phyloP scores from a whole-genome alignment of 1,284 basidiomycete genomes.

The Ustilago curta region DNA sequence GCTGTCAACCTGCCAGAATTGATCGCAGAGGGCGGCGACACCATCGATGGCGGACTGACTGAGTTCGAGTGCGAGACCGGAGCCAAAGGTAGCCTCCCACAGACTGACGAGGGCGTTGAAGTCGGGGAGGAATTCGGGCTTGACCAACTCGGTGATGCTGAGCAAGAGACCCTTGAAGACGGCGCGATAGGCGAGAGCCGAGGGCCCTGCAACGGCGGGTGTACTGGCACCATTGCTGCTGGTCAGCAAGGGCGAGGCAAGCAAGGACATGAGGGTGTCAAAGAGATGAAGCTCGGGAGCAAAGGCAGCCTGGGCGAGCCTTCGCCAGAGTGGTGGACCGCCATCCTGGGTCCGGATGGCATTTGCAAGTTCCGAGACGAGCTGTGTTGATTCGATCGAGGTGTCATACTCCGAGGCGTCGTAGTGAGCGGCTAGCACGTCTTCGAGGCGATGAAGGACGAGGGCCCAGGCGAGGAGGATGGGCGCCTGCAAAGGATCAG shows the following conservation, averaged over 20 bases:
- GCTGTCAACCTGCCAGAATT: conserved; percentile 82
- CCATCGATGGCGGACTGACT: conserved; percentile 71
- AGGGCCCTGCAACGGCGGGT: conserved; percentile 78
- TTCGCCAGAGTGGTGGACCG: conserved; percentile 67
- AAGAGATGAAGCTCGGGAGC: conserved; percentile 65
- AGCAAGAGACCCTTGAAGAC: conserved; percentile 78
- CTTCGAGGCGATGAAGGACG: conserved; percentile 73
- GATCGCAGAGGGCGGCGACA: conserved; percentile 78
- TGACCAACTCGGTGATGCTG: conserved; percentile 80
- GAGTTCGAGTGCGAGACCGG: conserved; percentile 42
- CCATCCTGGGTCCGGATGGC: conserved; percentile 52
- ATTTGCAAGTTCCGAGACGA: conserved; percentile 25
- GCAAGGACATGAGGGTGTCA: conserved; percentile 56
- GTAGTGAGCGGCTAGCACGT: conserved; percentile 47
- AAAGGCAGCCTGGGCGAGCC: conserved; percentile 69
- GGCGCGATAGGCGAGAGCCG: conserved; percentile 83
- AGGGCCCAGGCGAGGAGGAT: conserved; percentile 83
- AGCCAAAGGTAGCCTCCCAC: conserved; percentile 83
- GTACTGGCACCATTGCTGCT: conserved; percentile 47
- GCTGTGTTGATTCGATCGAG: conserved; percentile 35
- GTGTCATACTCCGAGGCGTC: conserved; percentile 51
- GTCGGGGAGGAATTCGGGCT: conserved; percentile 74
- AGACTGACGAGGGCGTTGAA: conserved; percentile 80
- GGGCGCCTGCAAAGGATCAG: conserved; percentile 76
- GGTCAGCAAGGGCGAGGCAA: conserved; percentile 65